phyloP scores from a whole-genome alignment of 2,329 filamentous ascomycete species.

The Trichoderma polysporum region DNA sequence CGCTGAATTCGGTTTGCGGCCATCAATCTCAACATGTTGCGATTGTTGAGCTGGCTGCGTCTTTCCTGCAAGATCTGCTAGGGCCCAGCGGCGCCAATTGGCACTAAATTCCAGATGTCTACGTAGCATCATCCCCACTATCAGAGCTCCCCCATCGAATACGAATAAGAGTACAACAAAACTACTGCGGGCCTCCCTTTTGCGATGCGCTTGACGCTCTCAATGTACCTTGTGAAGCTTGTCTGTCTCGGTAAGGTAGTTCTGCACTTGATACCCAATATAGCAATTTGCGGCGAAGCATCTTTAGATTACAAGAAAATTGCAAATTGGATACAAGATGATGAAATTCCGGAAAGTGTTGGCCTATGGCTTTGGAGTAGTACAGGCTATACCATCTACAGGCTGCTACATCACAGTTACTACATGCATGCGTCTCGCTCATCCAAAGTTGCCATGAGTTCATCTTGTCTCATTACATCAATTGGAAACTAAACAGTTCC shows the following conservation, averaged over 20 bases:
- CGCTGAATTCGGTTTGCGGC: background rate
- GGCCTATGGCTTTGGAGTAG: background rate
- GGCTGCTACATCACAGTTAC: background rate
- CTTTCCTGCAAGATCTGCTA: background rate
- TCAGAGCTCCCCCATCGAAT: background rate
- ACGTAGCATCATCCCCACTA: background rate
- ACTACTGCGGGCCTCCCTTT: background rate
- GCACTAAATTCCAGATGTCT: background rate
- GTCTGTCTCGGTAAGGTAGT: background rate
- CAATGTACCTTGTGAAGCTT: no score
- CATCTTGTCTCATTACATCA: constrained; percentile 24
- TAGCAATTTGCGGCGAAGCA: no score
- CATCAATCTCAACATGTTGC: background rate
- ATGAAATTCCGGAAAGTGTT: background rate
- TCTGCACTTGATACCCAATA: background rate
- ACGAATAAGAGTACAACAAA: background rate
- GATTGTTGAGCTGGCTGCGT: background rate
- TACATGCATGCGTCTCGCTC: background rate
- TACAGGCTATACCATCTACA: background rate
- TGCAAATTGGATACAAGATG: background rate
- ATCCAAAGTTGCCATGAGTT: background rate
- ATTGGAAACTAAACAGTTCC: constrained; percentile 24
- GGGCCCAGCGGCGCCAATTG: background rate
- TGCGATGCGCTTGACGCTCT: no score
- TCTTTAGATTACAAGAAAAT: background rate